Evolutionary conservation across 345 rosid genomes (phyloP).

Genomic region (Hirschfeldia incana): DNA sequence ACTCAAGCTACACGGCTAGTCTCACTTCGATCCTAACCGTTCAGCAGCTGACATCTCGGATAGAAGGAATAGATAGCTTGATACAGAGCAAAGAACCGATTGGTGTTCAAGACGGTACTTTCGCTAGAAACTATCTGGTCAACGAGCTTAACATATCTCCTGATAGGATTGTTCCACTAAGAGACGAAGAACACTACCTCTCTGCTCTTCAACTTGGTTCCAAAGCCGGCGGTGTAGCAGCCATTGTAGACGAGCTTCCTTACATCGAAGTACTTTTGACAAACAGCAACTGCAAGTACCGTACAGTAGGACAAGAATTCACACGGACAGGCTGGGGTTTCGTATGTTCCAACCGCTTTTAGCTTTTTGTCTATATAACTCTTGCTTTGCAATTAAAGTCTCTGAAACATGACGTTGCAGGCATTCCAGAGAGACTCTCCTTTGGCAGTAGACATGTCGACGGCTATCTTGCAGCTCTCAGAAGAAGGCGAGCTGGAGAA

Average conservation of each 20-base stretch:
- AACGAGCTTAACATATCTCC: background rate
- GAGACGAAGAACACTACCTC: background rate
- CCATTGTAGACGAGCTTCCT: conserved; percentile 1
- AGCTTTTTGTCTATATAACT: background rate
- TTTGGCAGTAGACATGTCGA: conserved; percentile 88
- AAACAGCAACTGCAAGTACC: background rate
- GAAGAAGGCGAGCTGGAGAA: conserved; percentile 90
- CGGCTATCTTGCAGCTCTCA: conserved; percentile 82
- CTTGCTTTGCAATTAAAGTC: background rate
- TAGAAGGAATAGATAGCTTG: background rate
- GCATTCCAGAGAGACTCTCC: conserved; percentile 72
- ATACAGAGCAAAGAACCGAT: background rate
- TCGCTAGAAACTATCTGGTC: background rate
- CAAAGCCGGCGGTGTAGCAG: background rate
- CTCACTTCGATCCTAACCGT: background rate
- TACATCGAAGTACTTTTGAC: background rate
- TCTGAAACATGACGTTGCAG: conserved; percentile 42
- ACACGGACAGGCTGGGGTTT: conserved; percentile 96
- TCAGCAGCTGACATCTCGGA: background rate
- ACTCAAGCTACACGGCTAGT: background rate
- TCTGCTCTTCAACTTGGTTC: background rate
- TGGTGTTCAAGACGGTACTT: background rate
- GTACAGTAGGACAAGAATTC: background rate
- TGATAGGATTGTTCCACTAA: background rate
- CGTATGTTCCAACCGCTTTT: conserved; percentile 53